phyloP scores from a whole-genome alignment of 2,329 filamentous ascomycete genomes.

The Aspergillus ustus region DNA sequence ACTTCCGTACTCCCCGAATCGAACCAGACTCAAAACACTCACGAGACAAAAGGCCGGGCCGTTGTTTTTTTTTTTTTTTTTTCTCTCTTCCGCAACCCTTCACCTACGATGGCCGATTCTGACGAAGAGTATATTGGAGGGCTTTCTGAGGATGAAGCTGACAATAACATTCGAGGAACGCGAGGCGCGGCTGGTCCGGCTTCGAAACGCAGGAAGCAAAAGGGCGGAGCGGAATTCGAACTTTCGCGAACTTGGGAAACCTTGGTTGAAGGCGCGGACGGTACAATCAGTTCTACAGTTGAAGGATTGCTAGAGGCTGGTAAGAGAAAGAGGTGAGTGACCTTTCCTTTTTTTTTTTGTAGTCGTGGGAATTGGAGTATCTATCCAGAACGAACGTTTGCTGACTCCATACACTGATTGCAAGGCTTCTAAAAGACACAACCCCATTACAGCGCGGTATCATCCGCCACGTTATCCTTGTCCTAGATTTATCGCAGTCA shows the following conservation, averaged over 20 bases:
- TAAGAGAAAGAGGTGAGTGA: conserved; percentile 70
- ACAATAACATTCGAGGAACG: conserved; percentile 35
- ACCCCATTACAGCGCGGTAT: conserved; percentile 95
- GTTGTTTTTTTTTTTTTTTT: not conserved
- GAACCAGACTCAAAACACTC: not conserved
- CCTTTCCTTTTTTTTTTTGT: too few species aligned
- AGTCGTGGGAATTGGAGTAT: not conserved
- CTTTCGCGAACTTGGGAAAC: conserved; percentile 64
- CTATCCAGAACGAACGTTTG: not conserved
- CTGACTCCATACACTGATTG: conserved; percentile 27
- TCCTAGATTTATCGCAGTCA: conserved; percentile 88
- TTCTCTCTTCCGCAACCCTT: not conserved
- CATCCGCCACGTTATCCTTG: conserved; percentile 90
- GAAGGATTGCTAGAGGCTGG: conserved; percentile 78
- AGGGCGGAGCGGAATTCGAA: conserved; percentile 50
- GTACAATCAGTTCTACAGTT: conserved; percentile 72
- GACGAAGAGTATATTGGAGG: conserved; percentile 59
- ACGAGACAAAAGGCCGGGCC: not conserved
- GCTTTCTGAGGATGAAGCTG: conserved; percentile 52
- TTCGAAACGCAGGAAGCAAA: conserved; percentile 45
- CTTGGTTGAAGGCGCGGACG: conserved; percentile 78
- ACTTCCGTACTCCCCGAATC: too few species aligned
- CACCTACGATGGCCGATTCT: conserved; percentile 49
- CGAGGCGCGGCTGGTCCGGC: conserved; percentile 32
- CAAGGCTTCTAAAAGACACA: conserved; percentile 83